phyloP scores from a whole-genome alignment of 306 rosid genomes.

The Cyclanthera cordifolia region DNA sequence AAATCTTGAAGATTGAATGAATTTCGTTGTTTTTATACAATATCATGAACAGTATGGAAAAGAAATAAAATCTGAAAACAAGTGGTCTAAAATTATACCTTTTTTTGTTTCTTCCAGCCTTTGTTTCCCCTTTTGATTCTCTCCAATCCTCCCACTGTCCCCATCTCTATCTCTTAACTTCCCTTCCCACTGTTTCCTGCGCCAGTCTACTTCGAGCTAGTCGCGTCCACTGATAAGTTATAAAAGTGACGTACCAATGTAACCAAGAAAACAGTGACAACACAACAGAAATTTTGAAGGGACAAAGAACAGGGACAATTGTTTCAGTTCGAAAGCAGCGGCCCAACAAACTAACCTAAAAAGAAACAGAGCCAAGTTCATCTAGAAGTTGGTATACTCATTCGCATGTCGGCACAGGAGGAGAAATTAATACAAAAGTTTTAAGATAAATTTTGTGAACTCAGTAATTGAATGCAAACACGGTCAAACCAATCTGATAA shows the following conservation, averaged over 20 bases:
- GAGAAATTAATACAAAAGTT: not conserved
- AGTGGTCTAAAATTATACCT: not conserved
- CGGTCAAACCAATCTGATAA: not conserved
- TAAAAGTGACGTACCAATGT: not conserved
- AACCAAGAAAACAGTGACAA: not conserved
- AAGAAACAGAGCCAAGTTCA: not conserved
- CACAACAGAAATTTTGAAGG: not conserved
- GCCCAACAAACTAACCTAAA: conserved; percentile 1
- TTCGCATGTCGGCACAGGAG: not conserved
- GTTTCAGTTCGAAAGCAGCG: not conserved
- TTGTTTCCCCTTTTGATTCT: not conserved
- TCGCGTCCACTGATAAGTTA: not conserved
- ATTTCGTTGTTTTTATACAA: not conserved
- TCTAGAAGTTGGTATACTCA: not conserved
- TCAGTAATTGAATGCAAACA: not conserved
- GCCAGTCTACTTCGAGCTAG: not conserved
- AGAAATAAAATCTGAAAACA: not conserved
- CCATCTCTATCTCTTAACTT: not conserved
- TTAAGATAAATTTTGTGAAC: not conserved
- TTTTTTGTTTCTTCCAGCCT: not conserved
- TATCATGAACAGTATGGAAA: not conserved
- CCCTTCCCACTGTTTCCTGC: not conserved
- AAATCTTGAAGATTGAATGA: not conserved
- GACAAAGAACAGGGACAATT: not conserved
- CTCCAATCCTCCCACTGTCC: not conserved